Evolutionary conservation across 177 flowering plant genomes (phyloP), one percentile per base, ranked within the genome.

Genomic region (Vitis hybrid): DNA sequence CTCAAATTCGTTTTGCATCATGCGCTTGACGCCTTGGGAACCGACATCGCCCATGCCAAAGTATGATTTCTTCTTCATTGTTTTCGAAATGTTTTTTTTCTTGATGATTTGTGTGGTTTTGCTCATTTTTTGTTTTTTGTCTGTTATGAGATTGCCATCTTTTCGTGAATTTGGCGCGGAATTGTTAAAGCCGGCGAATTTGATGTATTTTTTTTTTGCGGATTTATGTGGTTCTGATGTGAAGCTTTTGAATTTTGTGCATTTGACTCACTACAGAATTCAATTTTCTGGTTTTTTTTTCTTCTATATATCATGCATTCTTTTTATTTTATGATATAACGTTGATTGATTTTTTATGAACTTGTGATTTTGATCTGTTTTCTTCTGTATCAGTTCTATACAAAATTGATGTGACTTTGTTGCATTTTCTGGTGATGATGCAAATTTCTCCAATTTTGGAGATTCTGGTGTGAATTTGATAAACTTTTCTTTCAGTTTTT

Each of bases 1-100:
- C 79, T 78, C 68, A 81, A 82, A 6, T 87, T 87, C 56, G 84
- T 79, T 21, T 78, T 90, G 48, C 95, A 92, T 66, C 92, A 89
- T 67, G 86, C 90, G 52, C 84, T 92, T 7, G 84, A 88, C 62
- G 78, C 86, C 12, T 78, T 85, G 52, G 95, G 93, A 31, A 33
- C 74, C 74, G 80, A 87, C 26, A 83, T 86, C 56, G 51, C 74
- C 19, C 87, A 84, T 67, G 93, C 95, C 71, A 75, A 56, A 19
- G 10, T 79, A 21, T 62, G 56, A 5, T 48, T 62, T 13, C 16
- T 55, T 21, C 51, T 19, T 66, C 18, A 26, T 68, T n/a, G 52
- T 51, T 51, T 39, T 21, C 19, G 10, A 48, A 26, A 10, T 52
- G 10, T 69, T 57, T 70, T 16, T 51, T 14, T 45, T 16, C 29